Conservation (phyloP, 2,329 filamentous ascomycete species). For the Ceratocystis lukuohia region DNA sequence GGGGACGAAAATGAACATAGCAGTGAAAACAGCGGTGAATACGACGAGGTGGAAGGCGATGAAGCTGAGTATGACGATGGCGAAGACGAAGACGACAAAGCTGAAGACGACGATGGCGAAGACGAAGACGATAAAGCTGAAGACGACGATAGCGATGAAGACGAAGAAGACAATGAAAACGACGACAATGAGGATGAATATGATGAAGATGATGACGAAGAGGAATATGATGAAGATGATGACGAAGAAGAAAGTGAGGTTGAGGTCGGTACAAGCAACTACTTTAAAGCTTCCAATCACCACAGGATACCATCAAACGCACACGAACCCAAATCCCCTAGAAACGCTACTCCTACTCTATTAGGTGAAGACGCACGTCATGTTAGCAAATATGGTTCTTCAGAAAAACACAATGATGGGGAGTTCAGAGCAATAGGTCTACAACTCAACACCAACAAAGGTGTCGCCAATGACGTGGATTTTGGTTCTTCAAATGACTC, state of each 20-base stretch:
- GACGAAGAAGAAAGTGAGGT: conserved; percentile 29
- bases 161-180: conserved; percentile 19
- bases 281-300: conserved; percentile 26
- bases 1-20: too few relatives aligned
- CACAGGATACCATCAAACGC: conserved; percentile 12
- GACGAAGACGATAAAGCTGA: too few relatives aligned
- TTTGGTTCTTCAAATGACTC: conserved; percentile 21
- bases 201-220: conserved; percentile 15
- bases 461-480: conserved; percentile 30
- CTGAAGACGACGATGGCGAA: too few relatives aligned
- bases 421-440: conserved; percentile 13
- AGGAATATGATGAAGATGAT: conserved; percentile 35
- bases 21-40: too few relatives aligned
- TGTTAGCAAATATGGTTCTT: conserved; percentile 24
- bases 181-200: conserved; percentile 14
- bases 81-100: too few relatives aligned
- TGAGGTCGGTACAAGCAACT: conserved; percentile 10
- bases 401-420: conserved; percentile 17
- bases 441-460: conserved; percentile 23
- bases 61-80: too few relatives aligned
- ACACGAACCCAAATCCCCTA: not conserved
- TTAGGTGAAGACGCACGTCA: not conserved
- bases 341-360: not conserved
- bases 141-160: too few relatives aligned
- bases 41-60: too few relatives aligned